Percentiles rank a stretch among this genome's conserved stretches.
These are phyloP conservation scores for Lonicera japonica DNA, from an alignment of 129 eudicot species.

Conservation along the genomic window DNA sequence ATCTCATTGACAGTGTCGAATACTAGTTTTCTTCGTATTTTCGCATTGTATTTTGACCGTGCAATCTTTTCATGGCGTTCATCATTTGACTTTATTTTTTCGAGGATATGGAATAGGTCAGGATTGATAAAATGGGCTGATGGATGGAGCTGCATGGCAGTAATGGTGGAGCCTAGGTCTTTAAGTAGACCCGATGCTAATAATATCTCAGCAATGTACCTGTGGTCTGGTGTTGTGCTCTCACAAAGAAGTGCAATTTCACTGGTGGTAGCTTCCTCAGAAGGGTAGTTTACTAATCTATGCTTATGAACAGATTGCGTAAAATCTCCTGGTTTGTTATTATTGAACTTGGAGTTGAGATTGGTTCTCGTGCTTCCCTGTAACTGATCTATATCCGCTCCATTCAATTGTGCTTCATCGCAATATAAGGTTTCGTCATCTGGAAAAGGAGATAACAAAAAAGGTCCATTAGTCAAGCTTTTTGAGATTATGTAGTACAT, in stretches of 20 bases:
- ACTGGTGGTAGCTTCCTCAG: slow-evolving; percentile 29
- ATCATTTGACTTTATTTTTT: slow-evolving; percentile 41
- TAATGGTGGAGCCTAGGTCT: slow-evolving; percentile 24
- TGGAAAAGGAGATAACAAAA: slow-evolving; percentile 7
- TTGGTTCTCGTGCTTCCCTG: slow-evolving; percentile 16
- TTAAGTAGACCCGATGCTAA: slow-evolving; percentile 56
- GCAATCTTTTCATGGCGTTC: slow-evolving; percentile 19
- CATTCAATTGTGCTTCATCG: slow-evolving; percentile 47
- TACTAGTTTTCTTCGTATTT: slow-evolving; percentile 47
- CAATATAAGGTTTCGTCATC: slow-evolving; percentile 36
- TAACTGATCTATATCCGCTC: slow-evolving; percentile 30
- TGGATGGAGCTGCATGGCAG: slow-evolving; percentile 36
- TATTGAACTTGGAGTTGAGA: slow-evolving; percentile 20
- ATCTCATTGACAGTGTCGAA: slow-evolving; percentile 78
- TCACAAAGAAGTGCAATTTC: slow-evolving; percentile 18
- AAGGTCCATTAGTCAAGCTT: slow-evolving; percentile 15
- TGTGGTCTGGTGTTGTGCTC: slow-evolving; percentile 34
- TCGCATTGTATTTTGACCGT: slow-evolving; percentile 30
- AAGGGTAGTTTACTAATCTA: slow-evolving; percentile 27
- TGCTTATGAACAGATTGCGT: slow-evolving; percentile 39
- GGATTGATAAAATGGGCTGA: slow-evolving; percentile 56
- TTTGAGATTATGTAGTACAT: neutral
- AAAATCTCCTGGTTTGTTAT: slow-evolving; percentile 38
- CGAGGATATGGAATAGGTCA: slow-evolving; percentile 62
- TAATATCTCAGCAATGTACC: slow-evolving; percentile 54